These are phyloP conservation scores for Trypanosoma lewisi DNA, from an alignment of 208 protist species.

Conservation along the genomic window DNA sequence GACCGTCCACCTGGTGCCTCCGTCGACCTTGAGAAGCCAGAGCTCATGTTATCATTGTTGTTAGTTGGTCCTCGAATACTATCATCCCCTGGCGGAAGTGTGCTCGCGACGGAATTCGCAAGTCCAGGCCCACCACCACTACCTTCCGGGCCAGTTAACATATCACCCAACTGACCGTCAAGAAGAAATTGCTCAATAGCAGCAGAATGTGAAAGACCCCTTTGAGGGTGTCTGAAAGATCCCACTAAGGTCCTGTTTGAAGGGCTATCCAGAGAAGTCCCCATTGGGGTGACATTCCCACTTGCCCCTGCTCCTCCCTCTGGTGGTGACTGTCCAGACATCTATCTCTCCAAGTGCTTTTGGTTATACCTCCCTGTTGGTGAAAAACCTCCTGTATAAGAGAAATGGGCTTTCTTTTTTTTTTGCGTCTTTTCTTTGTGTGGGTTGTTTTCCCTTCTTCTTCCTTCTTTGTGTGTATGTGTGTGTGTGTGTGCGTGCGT, in stretches of 20 bases:
- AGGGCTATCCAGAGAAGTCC: not conserved
- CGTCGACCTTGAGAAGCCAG: constrained; percentile 9
- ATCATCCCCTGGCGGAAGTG: constrained; percentile 23
- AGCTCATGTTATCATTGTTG: constrained; percentile 22
- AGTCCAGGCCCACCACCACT: constrained; percentile 1
- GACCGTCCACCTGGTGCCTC: not conserved
- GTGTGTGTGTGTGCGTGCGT: no score
- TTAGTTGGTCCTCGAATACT: constrained; percentile 23
- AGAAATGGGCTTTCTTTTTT: no score
- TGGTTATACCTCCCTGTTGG: no score
- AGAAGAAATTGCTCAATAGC: constrained; percentile 30
- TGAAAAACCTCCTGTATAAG: no score
- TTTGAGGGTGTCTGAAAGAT: constrained; percentile 17
- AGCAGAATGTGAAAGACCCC: constrained; percentile 10
- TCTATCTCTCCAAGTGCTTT: no score
- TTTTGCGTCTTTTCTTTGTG: no score
- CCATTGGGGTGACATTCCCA: not conserved
- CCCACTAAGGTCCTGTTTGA: not conserved
- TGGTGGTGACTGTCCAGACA: no score
- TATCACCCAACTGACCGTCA: not conserved
- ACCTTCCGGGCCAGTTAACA: not conserved
- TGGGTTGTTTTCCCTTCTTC: no score
- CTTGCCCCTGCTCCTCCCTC: not conserved
- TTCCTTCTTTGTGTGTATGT: no score
- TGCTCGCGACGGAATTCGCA: constrained; percentile 19